Conservation (phyloP, 331 rosid genomes). For the Malus hybrid region DNA sequence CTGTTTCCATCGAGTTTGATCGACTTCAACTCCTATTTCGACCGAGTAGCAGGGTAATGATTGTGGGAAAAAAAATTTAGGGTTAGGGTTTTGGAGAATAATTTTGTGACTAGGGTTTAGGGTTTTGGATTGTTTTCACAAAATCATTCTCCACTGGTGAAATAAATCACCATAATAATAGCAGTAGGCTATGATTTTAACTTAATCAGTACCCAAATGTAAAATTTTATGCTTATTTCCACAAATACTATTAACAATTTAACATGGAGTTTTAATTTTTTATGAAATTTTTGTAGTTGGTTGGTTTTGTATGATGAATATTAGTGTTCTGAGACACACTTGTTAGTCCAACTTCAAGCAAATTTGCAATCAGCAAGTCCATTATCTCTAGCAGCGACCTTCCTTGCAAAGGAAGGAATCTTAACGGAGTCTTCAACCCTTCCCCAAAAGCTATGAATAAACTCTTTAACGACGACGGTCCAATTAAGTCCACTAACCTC, state of each 20-base stretch:
- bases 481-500: constrained; percentile 21
- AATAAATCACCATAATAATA: background rate
- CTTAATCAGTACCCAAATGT: too few relatives aligned
- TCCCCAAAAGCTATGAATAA: background rate
- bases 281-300: background rate
- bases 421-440: background rate
- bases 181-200: background rate
- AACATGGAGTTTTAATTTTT: too few relatives aligned
- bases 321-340: background rate
- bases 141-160: background rate
- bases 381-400: background rate
- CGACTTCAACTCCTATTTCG: background rate
- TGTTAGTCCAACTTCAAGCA: background rate
- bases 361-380: background rate
- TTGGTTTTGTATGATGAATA: background rate
- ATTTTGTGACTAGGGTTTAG: background rate
- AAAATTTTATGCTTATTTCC: background rate
- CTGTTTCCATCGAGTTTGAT: background rate
- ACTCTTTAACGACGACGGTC: background rate
- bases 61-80: background rate
- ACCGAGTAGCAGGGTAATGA: background rate
- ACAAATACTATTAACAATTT: too few relatives aligned
- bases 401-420: background rate
- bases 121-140: background rate
- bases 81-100: background rate